These are phyloP conservation scores for Immersiella caudata DNA, from an alignment of 495 filamentous ascomycete species.

Conservation along the genomic window DNA sequence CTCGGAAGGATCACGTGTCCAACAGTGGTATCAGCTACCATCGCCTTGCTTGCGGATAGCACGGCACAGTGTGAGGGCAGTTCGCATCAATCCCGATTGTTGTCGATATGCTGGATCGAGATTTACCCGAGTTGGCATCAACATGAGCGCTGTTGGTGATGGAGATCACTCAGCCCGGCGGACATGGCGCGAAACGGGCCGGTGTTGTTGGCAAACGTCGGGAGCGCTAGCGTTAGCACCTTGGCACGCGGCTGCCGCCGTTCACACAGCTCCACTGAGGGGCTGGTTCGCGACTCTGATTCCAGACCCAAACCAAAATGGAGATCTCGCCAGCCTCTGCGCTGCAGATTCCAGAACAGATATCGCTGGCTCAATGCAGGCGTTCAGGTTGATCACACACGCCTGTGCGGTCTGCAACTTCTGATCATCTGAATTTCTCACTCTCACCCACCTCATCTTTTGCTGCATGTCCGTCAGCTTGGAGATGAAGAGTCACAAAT, in stretches of 20 bases:
- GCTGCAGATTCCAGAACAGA: no score
- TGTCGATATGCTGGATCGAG: background rate
- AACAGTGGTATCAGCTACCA: background rate
- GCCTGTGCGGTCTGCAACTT: background rate
- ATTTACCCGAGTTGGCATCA: slow-evolving; percentile 8
- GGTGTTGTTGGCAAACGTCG: background rate
- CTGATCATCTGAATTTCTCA: background rate
- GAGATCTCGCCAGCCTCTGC: background rate
- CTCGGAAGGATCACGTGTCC: slow-evolving; percentile 6
- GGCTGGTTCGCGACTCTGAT: background rate
- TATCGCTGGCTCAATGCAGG: background rate
- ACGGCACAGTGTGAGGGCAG: slow-evolving; percentile 4
- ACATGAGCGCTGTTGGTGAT: background rate
- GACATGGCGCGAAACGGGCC: background rate
- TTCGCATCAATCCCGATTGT: background rate
- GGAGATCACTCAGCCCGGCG: background rate
- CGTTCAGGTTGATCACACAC: background rate
- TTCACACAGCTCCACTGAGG: background rate
- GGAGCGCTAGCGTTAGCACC: background rate
- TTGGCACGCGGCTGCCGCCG: background rate
- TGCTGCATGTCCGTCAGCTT: background rate
- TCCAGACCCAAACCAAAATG: background rate
- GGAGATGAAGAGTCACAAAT: background rate
- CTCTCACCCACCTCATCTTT: background rate
- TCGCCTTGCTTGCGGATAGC: slow-evolving; percentile 3